phyloP scores from a whole-genome alignment of 345 rosid species.

The Bruguiera sexangula region DNA sequence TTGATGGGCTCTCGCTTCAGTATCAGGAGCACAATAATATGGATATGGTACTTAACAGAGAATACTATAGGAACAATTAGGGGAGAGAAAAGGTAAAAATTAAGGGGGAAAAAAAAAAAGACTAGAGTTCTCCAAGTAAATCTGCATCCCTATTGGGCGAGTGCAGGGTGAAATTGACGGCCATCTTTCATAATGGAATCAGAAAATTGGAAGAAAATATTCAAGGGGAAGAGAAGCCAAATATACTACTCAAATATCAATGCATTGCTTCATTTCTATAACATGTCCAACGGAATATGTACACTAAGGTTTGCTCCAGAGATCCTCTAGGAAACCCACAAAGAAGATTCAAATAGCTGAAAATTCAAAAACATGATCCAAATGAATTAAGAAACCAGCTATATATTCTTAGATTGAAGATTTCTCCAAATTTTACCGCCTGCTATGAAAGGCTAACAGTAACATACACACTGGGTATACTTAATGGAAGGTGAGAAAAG shows the following conservation, averaged over 20 bases:
- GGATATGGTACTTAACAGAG: neutral
- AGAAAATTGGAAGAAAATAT: neutral
- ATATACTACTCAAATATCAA: neutral
- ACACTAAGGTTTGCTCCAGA: neutral
- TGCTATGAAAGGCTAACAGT: neutral
- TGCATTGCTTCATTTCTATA: neutral
- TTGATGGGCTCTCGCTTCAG: slow-evolving; percentile 18
- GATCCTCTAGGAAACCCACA: neutral
- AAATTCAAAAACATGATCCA: neutral
- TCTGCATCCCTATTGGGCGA: neutral
- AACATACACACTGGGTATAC: too few species aligned
- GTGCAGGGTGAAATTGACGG: neutral
- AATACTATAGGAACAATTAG: neutral
- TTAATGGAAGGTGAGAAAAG: too few species aligned
- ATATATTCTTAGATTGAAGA: neutral
- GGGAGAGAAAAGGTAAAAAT: neutral
- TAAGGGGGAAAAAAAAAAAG: neutral
- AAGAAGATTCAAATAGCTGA: neutral
- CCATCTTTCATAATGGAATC: neutral
- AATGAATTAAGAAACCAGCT: neutral
- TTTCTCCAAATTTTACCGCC: neutral
- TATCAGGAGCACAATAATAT: neutral
- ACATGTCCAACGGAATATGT: neutral
- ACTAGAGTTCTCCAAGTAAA: neutral
- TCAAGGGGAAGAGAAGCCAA: neutral